phyloP scores from a whole-genome alignment of 2,329 filamentous ascomycete genomes.

The Coniochaeta pulveracea region DNA sequence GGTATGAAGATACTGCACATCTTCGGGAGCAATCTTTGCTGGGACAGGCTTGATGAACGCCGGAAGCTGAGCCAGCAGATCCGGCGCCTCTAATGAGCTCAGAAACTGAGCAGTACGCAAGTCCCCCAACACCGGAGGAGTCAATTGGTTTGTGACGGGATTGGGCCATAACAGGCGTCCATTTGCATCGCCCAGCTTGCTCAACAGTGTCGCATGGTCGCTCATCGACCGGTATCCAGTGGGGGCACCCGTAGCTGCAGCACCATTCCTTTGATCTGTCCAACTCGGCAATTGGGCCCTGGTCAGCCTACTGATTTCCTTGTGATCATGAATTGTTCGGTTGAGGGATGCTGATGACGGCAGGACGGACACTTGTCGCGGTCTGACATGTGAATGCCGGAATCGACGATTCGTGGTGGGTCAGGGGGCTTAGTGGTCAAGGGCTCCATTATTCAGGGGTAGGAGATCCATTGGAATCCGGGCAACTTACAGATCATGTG shows the following conservation, averaged over 20 bases:
- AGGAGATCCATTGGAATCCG: background rate
- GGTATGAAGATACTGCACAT: constrained; percentile 69
- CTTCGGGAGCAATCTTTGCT: constrained; percentile 63
- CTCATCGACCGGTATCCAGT: constrained; percentile 7
- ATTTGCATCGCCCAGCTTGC: constrained; percentile 19
- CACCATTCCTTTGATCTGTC: constrained; percentile 11
- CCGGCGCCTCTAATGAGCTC: constrained; percentile 35
- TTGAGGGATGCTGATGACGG: background rate
- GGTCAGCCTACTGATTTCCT: constrained; percentile 8
- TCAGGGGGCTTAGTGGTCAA: background rate
- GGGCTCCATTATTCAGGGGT: too few relatives aligned
- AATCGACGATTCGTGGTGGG: constrained; percentile 2
- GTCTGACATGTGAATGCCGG: constrained; percentile 11
- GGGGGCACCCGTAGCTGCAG: background rate
- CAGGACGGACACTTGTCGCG: constrained; percentile 1
- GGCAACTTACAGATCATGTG: constrained; percentile 35
- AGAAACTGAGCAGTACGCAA: constrained; percentile 29
- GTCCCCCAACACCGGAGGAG: constrained; percentile 22
- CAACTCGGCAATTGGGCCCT: constrained; percentile 5
- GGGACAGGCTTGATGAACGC: constrained; percentile 72
- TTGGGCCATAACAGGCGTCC: constrained; percentile 21
- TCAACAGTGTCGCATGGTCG: constrained; percentile 9
- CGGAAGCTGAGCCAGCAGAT: constrained; percentile 38
- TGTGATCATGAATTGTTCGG: background rate
- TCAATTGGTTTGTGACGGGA: constrained; percentile 15